phyloP scores from a whole-genome alignment of 441 rosid genomes.

The Aquilaria agallochum region DNA sequence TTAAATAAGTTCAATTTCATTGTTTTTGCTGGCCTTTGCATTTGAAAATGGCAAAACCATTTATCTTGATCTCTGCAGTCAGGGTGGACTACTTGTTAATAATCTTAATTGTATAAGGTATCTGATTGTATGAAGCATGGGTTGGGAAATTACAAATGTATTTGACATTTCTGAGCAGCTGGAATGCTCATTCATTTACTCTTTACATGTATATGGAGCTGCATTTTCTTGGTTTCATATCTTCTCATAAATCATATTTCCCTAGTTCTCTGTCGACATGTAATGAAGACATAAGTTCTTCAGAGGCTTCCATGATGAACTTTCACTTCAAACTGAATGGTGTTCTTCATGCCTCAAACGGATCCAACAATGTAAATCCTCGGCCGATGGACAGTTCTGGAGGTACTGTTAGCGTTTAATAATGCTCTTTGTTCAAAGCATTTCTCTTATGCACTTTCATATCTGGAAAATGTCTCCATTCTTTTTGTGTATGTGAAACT shows the following conservation, averaged over 20 bases:
- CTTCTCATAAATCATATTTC: slow-evolving; percentile 15
- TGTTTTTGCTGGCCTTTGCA: background rate
- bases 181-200: too few species aligned
- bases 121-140: too few species aligned
- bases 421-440: slow-evolving; percentile 11
- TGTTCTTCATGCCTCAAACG: slow-evolving; percentile 32
- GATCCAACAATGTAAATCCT: slow-evolving; percentile 25
- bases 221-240: background rate
- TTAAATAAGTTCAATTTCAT: background rate
- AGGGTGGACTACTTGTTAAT: too few species aligned
- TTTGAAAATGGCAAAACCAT: background rate
- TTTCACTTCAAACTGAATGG: slow-evolving; percentile 29
- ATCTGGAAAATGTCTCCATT: background rate
- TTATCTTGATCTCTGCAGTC: background rate
- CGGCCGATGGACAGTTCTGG: slow-evolving; percentile 31
- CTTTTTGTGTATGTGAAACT: slow-evolving; percentile 7
- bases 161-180: too few species aligned
- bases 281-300: slow-evolving; percentile 13
- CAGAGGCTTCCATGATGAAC: slow-evolving; percentile 26
- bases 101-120: too few species aligned
- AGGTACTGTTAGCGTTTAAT: slow-evolving; percentile 36
- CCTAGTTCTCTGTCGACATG: slow-evolving; percentile 12
- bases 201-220: too few species aligned
- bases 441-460: background rate
- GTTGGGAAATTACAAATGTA: too few species aligned